Evolutionary conservation across 164 flowering plant species (phyloP), one percentile per base, ranked within the genome.

Genomic region (Chimonanthus salicifolius): DNA sequence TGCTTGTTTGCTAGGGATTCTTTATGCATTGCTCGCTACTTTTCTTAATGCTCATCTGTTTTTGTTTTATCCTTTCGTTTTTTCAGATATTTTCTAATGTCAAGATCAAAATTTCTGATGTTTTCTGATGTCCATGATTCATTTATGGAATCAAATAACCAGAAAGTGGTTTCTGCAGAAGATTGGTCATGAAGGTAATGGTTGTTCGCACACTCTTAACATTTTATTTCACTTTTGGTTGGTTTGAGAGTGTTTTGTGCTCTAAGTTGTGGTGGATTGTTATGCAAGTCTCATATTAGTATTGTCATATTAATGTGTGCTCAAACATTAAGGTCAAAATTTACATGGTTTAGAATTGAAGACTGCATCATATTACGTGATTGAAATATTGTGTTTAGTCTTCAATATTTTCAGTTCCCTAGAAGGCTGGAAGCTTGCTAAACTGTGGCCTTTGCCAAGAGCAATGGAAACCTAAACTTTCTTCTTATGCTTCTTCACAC

Each of bases 121-220:
- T n/a, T 71, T 8, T 62, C 67, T 58, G 46, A 64, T 47, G 44
- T 54, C 21, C 45, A 48, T 43, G 43, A 3, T 60, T 58, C 74
- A 70, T 64, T 49, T 80, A 47, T 13, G 58, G 66, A 68, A 72
- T 63, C 58, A 11, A 64, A 54, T n/a, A 10, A 72, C 21, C 90
- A 95, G 97, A 84, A 95, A 95, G 82, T 95, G 99, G 99, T 95
- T 95, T 84, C 86, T 95, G 75, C 80, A 93, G 83, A 93, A 95
- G 87, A 82, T 84, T 81, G 97, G 99, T 44, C 97, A 92, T 85
- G 94, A 93, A 93, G 99, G 99, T 91, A 75, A 47, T 62, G 58
- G 69, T 48, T 11, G 21, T 43, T 64, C 10, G 21, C 15, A 63
- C 47, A 16, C 21, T 45, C 48, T 70, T 33, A 49, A 15, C 45